phyloP scores from a whole-genome alignment of 2,329 filamentous ascomycete species.

The Podosphaera xanthii region DNA sequence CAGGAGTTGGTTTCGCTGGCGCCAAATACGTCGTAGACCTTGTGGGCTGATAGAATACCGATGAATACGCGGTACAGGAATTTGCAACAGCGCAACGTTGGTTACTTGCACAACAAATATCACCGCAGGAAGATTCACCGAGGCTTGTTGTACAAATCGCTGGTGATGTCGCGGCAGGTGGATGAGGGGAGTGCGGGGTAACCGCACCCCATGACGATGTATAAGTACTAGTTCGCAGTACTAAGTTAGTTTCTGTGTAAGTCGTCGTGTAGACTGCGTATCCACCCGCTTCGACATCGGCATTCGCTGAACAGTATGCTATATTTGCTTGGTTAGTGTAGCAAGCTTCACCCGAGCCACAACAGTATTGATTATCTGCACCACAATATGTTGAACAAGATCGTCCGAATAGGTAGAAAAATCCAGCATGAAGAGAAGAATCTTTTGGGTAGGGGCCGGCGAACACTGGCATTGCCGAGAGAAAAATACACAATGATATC shows the following conservation, averaged over 20 bases:
- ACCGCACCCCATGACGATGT: slow-evolving; percentile 24
- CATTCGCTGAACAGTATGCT: slow-evolving; percentile 24
- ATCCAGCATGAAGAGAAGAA: slow-evolving; percentile 23
- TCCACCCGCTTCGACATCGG: slow-evolving; percentile 8
- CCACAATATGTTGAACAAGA: slow-evolving; percentile 30
- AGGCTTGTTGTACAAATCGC: slow-evolving; percentile 28
- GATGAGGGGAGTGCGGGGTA: slow-evolving; percentile 1
- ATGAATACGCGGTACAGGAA: slow-evolving; percentile 8
- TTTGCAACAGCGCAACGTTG: slow-evolving; percentile 35
- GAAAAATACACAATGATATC: neutral
- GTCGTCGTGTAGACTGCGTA: slow-evolving; percentile 20
- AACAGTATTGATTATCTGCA: slow-evolving; percentile 31
- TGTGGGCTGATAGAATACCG: slow-evolving; percentile 1
- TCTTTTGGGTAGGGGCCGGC: slow-evolving; percentile 29
- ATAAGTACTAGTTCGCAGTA: slow-evolving; percentile 34
- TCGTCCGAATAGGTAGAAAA: slow-evolving; percentile 26
- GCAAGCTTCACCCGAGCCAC: slow-evolving; percentile 25
- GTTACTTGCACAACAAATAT: slow-evolving; percentile 45
- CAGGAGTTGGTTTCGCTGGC: slow-evolving; percentile 29
- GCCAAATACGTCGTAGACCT: slow-evolving; percentile 14
- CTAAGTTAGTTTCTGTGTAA: slow-evolving; percentile 30
- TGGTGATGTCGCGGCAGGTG: slow-evolving; percentile 11
- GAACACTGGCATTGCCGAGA: neutral
- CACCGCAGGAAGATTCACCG: slow-evolving; percentile 39
- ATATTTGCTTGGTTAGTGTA: slow-evolving; percentile 24